A percentile compares a stretch with the other conserved stretches of the same genome.
phyloP scores from a whole-genome alignment of 2,329 filamentous ascomycete genomes.

The Lomentospora prolificans region DNA sequence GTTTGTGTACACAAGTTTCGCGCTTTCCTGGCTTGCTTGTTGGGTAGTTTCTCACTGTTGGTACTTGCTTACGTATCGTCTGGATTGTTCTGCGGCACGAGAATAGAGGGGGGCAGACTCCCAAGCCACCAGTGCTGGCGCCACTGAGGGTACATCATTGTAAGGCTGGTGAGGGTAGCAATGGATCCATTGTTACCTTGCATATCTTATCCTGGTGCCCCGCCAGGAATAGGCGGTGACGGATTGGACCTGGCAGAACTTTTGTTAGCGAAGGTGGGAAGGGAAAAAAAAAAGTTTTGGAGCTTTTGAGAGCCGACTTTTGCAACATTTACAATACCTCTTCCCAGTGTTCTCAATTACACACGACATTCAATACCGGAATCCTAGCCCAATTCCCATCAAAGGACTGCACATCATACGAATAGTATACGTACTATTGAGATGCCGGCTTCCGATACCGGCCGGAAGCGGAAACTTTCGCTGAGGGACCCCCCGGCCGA shows the following conservation, averaged over 20 bases:
- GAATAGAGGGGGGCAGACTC: too few species aligned
- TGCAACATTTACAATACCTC: neutral
- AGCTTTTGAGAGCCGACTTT: neutral
- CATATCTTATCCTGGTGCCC: neutral
- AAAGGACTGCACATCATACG: neutral
- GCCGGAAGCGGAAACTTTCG: constrained; percentile 56
- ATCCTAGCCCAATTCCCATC: neutral
- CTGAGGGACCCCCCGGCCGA: constrained; percentile 48
- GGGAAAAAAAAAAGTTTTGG: constrained; percentile 11
- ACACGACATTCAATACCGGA: neutral
- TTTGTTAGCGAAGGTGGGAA: neutral
- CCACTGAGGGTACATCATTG: too few species aligned
- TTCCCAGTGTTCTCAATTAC: neutral
- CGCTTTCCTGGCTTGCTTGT: too few species aligned
- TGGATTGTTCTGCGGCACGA: too few species aligned
- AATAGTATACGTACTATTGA: neutral
- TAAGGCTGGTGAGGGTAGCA: neutral
- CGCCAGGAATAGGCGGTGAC: constrained; percentile 4
- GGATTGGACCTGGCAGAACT: neutral
- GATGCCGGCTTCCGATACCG: constrained; percentile 1
- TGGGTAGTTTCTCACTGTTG: too few species aligned
- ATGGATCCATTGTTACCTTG: neutral
- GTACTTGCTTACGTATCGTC: too few species aligned
- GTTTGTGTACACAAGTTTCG: too few species aligned
- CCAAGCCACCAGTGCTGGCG: too few species aligned